Conservation (phyloP, 768 basidiomycete genomes). For the Tylopilus felleus region DNA sequence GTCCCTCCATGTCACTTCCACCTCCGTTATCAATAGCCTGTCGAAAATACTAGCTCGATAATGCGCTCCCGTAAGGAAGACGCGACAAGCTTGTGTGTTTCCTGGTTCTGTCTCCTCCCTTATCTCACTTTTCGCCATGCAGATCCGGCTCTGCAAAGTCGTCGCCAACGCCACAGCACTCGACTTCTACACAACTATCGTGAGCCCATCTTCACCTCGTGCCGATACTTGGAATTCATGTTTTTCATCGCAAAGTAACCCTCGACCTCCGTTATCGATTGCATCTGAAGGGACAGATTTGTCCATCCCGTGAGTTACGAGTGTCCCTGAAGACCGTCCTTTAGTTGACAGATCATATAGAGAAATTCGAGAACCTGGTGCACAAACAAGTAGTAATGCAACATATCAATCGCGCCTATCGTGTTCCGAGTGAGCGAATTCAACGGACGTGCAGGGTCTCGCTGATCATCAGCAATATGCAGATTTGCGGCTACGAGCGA, state of each 20-base stretch:
- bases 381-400: not conserved
- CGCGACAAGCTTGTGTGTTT: not conserved
- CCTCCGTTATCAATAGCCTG: too few species aligned
- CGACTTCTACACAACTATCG: conserved; percentile 1
- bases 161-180: not conserved
- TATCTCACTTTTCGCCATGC: not conserved
- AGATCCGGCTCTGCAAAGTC: not conserved
- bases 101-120: too few species aligned
- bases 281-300: not conserved
- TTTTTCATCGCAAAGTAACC: not conserved
- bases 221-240: not conserved
- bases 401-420: not conserved
- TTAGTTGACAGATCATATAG: not conserved
- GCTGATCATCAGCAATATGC: too few species aligned
- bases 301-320: not conserved
- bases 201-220: not conserved
- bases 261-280: not conserved
- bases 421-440: conserved; percentile 1
- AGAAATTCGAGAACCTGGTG: not conserved
- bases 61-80: not conserved
- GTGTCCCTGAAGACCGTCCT: not conserved
- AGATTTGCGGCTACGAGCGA: conserved; percentile 7
- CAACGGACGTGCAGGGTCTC: too few species aligned
- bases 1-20: not conserved
- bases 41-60: too few species aligned